A percentile compares a stretch with the other conserved stretches of the same genome.
Evolutionary conservation across 768 basidiomycete species (phyloP).

Genomic region (Coprinopsis sp.): DNA sequence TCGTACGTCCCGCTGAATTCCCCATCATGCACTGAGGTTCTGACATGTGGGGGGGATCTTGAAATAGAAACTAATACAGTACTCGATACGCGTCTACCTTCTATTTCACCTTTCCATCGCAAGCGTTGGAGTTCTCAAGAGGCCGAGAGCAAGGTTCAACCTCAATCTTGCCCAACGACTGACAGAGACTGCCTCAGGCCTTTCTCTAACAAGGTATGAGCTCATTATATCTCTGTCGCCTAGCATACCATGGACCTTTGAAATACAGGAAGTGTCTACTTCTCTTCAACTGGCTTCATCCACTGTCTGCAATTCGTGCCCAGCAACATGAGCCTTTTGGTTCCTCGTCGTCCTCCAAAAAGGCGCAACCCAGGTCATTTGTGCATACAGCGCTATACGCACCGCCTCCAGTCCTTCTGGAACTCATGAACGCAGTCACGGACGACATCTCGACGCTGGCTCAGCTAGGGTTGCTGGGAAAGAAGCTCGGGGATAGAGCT

Average conservation of each 20-base stretch:
- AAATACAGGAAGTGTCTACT: slow-evolving; percentile 66
- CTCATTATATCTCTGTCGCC: slow-evolving; percentile 4
- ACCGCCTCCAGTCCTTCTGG: slow-evolving; percentile 77
- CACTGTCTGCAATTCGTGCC: slow-evolving; percentile 64
- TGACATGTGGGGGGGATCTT: too few relatives aligned
- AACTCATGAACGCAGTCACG: slow-evolving; percentile 66
- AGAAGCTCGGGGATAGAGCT: slow-evolving; percentile 61
- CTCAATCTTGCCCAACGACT: slow-evolving; percentile 55
- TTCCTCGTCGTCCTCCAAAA: slow-evolving; percentile 35
- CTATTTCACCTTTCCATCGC: slow-evolving; percentile 58
- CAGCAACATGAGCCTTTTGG: slow-evolving; percentile 67
- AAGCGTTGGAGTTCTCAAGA: slow-evolving; percentile 42
- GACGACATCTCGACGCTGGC: slow-evolving; percentile 82
- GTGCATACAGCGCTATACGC: slow-evolving; percentile 73
- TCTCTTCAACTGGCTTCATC: slow-evolving; percentile 81
- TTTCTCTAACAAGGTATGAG: slow-evolving; percentile 69
- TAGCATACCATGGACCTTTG: too few relatives aligned
- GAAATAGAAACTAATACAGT: slow-evolving; percentile 88
- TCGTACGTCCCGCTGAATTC: slow-evolving; percentile 57
- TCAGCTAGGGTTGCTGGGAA: slow-evolving; percentile 62
- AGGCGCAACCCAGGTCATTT: slow-evolving; percentile 58
- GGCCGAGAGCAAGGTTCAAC: slow-evolving; percentile 48
- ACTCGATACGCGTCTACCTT: slow-evolving; percentile 70
- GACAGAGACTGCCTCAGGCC: slow-evolving; percentile 54
- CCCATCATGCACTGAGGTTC: neutral